Base-by-base conservation (phyloP, 257 asterid genomes). In the Agastache rugosa region DNA sequence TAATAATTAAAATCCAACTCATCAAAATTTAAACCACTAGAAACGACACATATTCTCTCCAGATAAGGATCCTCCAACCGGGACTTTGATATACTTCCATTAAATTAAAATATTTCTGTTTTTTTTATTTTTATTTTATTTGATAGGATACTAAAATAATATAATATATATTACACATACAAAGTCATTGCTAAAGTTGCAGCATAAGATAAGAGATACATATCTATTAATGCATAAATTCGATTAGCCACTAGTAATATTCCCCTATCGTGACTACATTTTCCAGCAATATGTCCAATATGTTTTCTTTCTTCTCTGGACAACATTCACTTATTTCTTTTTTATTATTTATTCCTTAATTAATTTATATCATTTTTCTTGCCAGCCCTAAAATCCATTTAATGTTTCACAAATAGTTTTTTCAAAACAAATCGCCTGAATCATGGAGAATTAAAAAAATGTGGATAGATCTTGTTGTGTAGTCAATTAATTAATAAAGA, bases 161-260 rank as follows among this genome's bases (percentile, higher is more conserved):
- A 62, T 3, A 1, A 29, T 29, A 29, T 4, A 45, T 54, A 42
- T 34, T 2, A 17, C 2, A 47, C 35, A 41, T 34, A 55, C 20
- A 62, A 68, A 75, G 31, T 16, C 59, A 48, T n/a, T 55, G 50
- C 66, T 48, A 75, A 80, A 75, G 75, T 71, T 48, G 66, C 78
- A 56, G 63, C 72, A 65, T 39, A 64, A 75, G 78, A 76, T 59
- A 71, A 63, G 72, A 39, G 81, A 75, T 76, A 72, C 73, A 72
- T 22, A 72, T 22, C 62, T 37, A 81, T 68, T 8, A 71, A 50
- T 71, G 27, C 22, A 39, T 34, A 48, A 55, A 74, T 56, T 79
- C 70, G 35, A 79, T 62, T 70, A 31, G 76, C 74, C 76, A 72
- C 81, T 51, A 41, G 25, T 69, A 68, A 50, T 70, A 67, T 59